These are phyloP conservation scores for Lunularia cruciata DNA, from an alignment of 225 moss, liverwort and hornwort genomes.

Conservation along the genomic window DNA sequence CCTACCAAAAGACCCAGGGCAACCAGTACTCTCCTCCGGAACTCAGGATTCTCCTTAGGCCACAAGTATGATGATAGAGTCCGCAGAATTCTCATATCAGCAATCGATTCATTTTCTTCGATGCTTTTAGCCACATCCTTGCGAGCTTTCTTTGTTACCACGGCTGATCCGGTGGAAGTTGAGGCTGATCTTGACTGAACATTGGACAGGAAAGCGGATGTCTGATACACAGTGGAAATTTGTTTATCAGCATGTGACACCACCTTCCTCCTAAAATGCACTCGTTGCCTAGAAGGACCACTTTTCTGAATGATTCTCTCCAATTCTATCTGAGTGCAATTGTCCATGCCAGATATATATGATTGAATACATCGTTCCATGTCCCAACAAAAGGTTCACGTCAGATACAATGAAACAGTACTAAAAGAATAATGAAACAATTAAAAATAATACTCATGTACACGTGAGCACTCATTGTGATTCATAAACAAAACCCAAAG, in stretches of 20 bases:
- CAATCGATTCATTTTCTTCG: slow-evolving; percentile 32
- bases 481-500: too few relatives aligned
- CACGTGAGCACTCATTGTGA: too few relatives aligned
- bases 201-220: slow-evolving; percentile 5
- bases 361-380: too few relatives aligned
- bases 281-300: too few relatives aligned
- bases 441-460: too few relatives aligned
- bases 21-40: slow-evolving; percentile 80
- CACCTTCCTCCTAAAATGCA: background rate
- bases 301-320: too few relatives aligned
- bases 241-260: slow-evolving; percentile 6
- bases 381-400: too few relatives aligned
- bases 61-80: slow-evolving; percentile 85
- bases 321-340: too few relatives aligned
- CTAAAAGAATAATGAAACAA: too few relatives aligned
- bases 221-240: slow-evolving; percentile 8
- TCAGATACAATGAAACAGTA: too few relatives aligned
- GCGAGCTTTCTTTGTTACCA: slow-evolving; percentile 7
- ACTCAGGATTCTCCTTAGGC: slow-evolving; percentile 94
- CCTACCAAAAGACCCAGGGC: slow-evolving; percentile 84
- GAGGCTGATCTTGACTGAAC: slow-evolving; percentile 36
- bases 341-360: too few relatives aligned
- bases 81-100: slow-evolving; percentile 82
- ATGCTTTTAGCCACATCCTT: slow-evolving; percentile 5
- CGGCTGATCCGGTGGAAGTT: slow-evolving; percentile 21